Evolutionary conservation across 148 eudicot species (phyloP), one percentile per base, ranked within the genome.

Genomic region (Pouteria glomerata): DNA sequence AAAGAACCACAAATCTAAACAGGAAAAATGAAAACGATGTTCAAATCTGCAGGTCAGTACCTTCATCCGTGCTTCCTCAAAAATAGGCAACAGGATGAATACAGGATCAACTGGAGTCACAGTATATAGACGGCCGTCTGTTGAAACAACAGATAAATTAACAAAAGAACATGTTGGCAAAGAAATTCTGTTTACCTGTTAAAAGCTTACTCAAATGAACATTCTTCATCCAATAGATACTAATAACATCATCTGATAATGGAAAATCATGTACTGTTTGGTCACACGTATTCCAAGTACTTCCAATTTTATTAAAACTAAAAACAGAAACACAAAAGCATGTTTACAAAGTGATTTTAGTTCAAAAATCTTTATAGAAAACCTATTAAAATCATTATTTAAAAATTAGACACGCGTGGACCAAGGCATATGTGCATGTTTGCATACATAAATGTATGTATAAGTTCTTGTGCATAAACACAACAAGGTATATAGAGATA

Each of bases 31-130:
- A 55, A 64, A 45, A 58, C 30, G 41, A 15, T 24, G 27, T 6
- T 4, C 47, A 58, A 12, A 44, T 12, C 37, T 12, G 23, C 18
- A 42, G 18, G 27, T 11, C 47, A 39, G 31, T 79, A 90, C 98
- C 97, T 96, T 96, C 91, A 92, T 86, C 59, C 97, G 92, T 52
- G 99, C 99, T 77, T 90, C 91, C 62, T 87, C 90, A 78, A 96
- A 96, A 70, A 96, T 75, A 23, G 99, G 96, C 79, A 96, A 79
- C 76, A 92, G 80, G 75, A 96, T 76, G 73, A 96, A 96, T 62
- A 96, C 90, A n/a, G 95, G 97, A 76, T 92, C 99, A 68, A 96
- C 80, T 47, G 97, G 97, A 68, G 99, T 92, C 52, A 95, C 88
- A 75, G 86, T 75, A 77, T 92, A 92, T 45, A 96, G 75, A 74